Evolutionary conservation across 257 asterid genomes (phyloP), one percentile per base, ranked within the genome.

Genomic region (Solanum habrochaites): DNA sequence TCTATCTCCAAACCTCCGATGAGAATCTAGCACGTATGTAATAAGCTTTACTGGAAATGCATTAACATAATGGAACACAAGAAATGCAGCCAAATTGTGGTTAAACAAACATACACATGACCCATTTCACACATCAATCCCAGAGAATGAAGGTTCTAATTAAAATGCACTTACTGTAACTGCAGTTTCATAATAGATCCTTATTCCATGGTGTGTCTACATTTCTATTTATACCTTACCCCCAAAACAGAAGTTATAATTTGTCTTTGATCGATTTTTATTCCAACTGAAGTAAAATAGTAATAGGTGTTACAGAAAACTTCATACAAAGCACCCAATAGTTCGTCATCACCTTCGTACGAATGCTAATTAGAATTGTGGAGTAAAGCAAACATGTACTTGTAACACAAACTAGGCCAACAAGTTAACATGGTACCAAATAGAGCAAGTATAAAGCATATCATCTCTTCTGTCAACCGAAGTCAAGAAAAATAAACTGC

Each of bases 361-460:
- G 1, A 64, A 77, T 8, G 13, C 23, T 43, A 70, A 39, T 78
- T 10, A 18, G 13, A 45, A 13, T 66, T 27, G 72, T 20, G 20
- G 88, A 88, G 58, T 86, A 88, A 88, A 90, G 75, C 83, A 83
- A 87, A 35, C 3, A 52, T 52, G 62, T 43, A 32, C 64, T 86
- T 85, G 70, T 3, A 72, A 43, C 83, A 47, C 74, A 58, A 86
- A 86, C 60, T 71, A 77, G 78, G 88, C 86, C 70, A 88, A 88
- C 70, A 84, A 60, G 72, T 74, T 21, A 39, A 31, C 13, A 81
- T 64, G 80, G 42, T 69, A 66, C 8, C 27, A 60, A 82, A 67
- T 62, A 78, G 86, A 77, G 87, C n/a, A 80, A 85, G 87, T 35
- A 87, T 80, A 86, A 88, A 86, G 89, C 74, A 85, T 25, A 45